phyloP scores from a whole-genome alignment of 1,139 yeast genomes.

The Meyerozyma smithsonii region DNA sequence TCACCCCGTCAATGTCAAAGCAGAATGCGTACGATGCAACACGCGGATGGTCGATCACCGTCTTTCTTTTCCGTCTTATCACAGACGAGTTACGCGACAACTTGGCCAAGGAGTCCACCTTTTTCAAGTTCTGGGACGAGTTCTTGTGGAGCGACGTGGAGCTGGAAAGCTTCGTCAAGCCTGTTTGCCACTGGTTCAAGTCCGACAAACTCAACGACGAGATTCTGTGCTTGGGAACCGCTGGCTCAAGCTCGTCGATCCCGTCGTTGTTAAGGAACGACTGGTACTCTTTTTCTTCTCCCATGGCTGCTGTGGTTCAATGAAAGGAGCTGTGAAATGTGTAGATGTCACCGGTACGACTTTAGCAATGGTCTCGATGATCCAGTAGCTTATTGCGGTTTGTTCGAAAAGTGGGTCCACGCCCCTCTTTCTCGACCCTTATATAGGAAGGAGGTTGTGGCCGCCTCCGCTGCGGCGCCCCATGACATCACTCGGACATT shows the following conservation, averaged over 20 bases:
- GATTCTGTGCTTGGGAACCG: slow-evolving; percentile 57
- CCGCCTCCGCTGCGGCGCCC: slow-evolving; percentile 2
- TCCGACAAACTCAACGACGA: slow-evolving; percentile 68
- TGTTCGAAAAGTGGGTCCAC: not conserved
- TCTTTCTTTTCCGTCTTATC: slow-evolving; percentile 45
- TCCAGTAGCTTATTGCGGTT: not conserved
- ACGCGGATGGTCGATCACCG: slow-evolving; percentile 59
- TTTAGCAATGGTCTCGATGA: not conserved
- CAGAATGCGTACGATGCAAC: slow-evolving; percentile 84
- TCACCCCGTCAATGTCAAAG: slow-evolving; percentile 82
- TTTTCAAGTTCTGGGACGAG: slow-evolving; percentile 40
- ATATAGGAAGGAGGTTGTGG: not conserved
- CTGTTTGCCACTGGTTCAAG: slow-evolving; percentile 55
- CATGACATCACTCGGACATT: slow-evolving; percentile 1
- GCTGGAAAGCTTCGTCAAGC: slow-evolving; percentile 45
- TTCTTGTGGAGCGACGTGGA: slow-evolving; percentile 34
- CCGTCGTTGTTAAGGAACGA: slow-evolving; percentile 70
- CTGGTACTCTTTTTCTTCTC: slow-evolving; percentile 15
- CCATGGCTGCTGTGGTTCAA: not conserved
- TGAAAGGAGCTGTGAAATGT: no score
- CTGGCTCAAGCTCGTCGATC: slow-evolving; percentile 60
- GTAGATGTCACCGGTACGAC: no score
- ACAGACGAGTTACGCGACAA: slow-evolving; percentile 50
- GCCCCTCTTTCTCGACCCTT: slow-evolving; percentile 1
- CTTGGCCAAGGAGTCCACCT: slow-evolving; percentile 47